Conservation (phyloP, 352 stramenopile species). For the Thalassiosira hispida region DNA sequence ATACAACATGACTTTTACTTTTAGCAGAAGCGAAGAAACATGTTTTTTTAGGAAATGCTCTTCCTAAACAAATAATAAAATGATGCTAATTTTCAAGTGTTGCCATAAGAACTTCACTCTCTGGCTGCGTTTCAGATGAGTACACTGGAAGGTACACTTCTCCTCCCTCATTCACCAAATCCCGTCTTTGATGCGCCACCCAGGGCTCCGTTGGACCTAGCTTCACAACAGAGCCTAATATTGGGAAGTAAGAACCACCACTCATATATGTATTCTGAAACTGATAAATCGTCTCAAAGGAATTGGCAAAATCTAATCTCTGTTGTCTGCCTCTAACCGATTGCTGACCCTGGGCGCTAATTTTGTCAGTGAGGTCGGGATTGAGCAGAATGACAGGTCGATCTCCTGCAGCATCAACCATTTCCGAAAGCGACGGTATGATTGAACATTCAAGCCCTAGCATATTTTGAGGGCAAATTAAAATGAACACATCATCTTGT, state of each 20-base stretch:
- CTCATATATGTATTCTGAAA: conserved; percentile 83
- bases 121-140: conserved; percentile 58
- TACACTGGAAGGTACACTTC: conserved; percentile 82
- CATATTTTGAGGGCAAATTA: conserved; percentile 82
- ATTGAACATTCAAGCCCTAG: conserved; percentile 78
- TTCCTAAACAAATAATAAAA: too few relatives aligned
- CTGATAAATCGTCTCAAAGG: conserved; percentile 71
- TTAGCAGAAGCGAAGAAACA: too few relatives aligned
- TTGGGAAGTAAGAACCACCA: conserved; percentile 82
- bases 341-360: conserved; percentile 79
- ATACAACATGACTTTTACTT: too few relatives aligned
- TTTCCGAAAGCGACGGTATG: conserved; percentile 67
- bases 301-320: conserved; percentile 77
- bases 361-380: conserved; percentile 81
- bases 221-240: conserved; percentile 74
- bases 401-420: conserved; percentile 79
- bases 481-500: conserved; percentile 83
- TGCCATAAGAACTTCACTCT: conserved; percentile 69
- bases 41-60: too few relatives aligned
- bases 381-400: conserved; percentile 81
- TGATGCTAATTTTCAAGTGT: conserved; percentile 58
- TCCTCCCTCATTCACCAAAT: conserved; percentile 65
- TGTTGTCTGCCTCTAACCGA: conserved; percentile 74
- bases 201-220: conserved; percentile 61
- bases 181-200: conserved; percentile 76